Conservation (phyloP, 140 eudicot species). For the Erigeron philadelphicus region DNA sequence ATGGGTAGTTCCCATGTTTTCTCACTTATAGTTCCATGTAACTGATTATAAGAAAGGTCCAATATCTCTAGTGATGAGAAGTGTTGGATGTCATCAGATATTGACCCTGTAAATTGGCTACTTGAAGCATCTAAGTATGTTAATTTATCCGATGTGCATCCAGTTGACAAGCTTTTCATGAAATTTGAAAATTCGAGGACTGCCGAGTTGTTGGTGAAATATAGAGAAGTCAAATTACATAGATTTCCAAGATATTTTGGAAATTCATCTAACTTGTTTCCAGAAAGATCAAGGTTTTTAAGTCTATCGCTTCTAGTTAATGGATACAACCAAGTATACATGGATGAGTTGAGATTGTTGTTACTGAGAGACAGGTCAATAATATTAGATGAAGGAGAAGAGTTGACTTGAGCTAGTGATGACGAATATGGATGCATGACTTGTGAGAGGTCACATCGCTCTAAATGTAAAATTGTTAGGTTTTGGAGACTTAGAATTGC, state of each 20-base stretch:
- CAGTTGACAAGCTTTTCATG: constrained; percentile 1
- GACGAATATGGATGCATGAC: constrained; percentile 16
- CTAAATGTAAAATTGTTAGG: constrained; percentile 13
- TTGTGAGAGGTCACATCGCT: constrained; percentile 18
- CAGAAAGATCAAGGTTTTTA: constrained; percentile 18
- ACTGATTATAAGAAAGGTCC: constrained; percentile 1
- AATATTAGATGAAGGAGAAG: background rate
- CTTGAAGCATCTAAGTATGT: too few species aligned
- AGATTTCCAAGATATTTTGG: constrained; percentile 22
- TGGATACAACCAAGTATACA: constrained; percentile 27
- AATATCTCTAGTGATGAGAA: constrained; percentile 9
- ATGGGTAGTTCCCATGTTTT: constrained; percentile 28
- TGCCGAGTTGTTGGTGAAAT: background rate
- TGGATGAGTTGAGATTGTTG: constrained; percentile 22
- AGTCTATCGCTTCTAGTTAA: too few species aligned
- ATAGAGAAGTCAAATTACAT: constrained; percentile 15
- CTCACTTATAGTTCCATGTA: constrained; percentile 16
- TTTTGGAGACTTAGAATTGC: constrained; percentile 19
- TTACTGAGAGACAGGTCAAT: background rate
- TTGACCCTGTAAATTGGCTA: constrained; percentile 17
- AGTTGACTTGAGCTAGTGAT: background rate
- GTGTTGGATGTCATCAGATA: constrained; percentile 13
- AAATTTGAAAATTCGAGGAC: constrained; percentile 7
- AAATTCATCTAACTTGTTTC: constrained; percentile 19
- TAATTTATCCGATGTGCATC: constrained; percentile 26